A percentile compares a stretch with the other conserved stretches of the same genome.
phyloP scores from a whole-genome alignment of 768 basidiomycete species.

The Crucibulum laeve region DNA sequence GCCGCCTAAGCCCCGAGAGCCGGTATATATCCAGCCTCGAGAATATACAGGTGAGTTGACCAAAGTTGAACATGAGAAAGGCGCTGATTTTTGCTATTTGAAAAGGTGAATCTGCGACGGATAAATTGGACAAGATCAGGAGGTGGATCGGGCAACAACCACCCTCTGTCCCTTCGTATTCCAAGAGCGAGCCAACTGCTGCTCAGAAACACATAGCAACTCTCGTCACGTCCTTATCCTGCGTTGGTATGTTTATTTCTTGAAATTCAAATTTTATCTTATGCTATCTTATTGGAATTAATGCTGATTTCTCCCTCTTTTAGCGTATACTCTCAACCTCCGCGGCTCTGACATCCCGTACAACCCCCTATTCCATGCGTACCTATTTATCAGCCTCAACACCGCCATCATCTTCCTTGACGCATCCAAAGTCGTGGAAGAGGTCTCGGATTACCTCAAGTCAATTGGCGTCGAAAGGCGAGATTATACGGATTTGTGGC shows the following conservation, averaged over 20 bases:
- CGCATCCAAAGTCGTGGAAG: constrained; percentile 51
- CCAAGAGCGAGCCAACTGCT: constrained; percentile 55
- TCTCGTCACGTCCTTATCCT: constrained; percentile 64
- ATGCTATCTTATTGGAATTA: constrained; percentile 8
- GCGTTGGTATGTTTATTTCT: constrained; percentile 62
- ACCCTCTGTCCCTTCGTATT: constrained; percentile 55
- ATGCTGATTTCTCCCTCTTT: background rate
- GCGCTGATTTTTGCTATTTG: background rate
- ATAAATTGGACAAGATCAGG: constrained; percentile 69
- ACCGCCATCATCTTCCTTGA: constrained; percentile 78
- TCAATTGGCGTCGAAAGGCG: constrained; percentile 51
- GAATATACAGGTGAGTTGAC: constrained; percentile 55
- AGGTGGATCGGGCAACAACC: constrained; percentile 65
- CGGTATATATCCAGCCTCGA: constrained; percentile 63
- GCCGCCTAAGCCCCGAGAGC: constrained; percentile 61
- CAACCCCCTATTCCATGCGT: constrained; percentile 90
- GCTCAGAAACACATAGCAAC: constrained; percentile 63
- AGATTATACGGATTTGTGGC: constrained; percentile 78
- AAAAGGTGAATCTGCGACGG: constrained; percentile 52
- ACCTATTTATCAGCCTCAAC: constrained; percentile 67
- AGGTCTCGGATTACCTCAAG: constrained; percentile 55
- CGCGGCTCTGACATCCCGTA: constrained; percentile 88
- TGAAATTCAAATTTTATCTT: background rate
- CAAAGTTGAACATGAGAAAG: background rate
- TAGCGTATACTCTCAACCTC: constrained; percentile 85